Base-by-base conservation (phyloP, 2,329 filamentous ascomycete species). In the Ophiocordyceps robertsii region DNA sequence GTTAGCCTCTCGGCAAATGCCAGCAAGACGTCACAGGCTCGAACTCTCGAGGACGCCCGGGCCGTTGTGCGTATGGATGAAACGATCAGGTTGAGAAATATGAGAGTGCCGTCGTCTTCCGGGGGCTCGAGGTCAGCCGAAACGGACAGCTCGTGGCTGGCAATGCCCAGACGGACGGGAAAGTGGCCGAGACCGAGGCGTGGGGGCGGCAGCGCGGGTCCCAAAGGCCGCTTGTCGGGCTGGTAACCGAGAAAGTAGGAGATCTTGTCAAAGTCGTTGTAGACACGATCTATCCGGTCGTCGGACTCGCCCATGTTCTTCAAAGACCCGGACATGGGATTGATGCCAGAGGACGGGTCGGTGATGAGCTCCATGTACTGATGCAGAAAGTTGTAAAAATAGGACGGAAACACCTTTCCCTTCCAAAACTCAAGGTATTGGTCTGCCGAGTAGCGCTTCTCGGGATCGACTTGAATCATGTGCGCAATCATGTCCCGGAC, bases 291-390 rank as follows among this genome's bases (percentile, higher is more conserved):
- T 54, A 98, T 96, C 36, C 92, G 78, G 50, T 95, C 88, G 60
- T 98, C 92, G 1, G 88, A 80, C 60, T 95, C 88, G 46, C 84
- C 84, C 41, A 89, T 69, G 54, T 89, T 93, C 49, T 75, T 78
- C 31, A 54, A 49, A 11, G 77, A 72, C 1, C 82, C 76, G 10
- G 82, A 81, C 36, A 86, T 73, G 11, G 80, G 75, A 41, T 75
- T 80, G 49, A 83, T 81, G 1, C 86, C 87, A 1, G 86, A 85
- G 0, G 83, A 85, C 0, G 89, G 84, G 57, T 96, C 88, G 4
- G 92, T 96, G 47, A 98, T 85, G 43, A 94, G 75, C 51, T 86
- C 85, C 87, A 98, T 95, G 57, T 98, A 95, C 54, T 95, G 89
- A 58, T 98, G 92, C 29, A 98, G 70, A 57, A 98, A 96, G 57